Evolutionary conservation across 306 rosid genomes (phyloP).

Genomic region (Acacia melanoxylon): DNA sequence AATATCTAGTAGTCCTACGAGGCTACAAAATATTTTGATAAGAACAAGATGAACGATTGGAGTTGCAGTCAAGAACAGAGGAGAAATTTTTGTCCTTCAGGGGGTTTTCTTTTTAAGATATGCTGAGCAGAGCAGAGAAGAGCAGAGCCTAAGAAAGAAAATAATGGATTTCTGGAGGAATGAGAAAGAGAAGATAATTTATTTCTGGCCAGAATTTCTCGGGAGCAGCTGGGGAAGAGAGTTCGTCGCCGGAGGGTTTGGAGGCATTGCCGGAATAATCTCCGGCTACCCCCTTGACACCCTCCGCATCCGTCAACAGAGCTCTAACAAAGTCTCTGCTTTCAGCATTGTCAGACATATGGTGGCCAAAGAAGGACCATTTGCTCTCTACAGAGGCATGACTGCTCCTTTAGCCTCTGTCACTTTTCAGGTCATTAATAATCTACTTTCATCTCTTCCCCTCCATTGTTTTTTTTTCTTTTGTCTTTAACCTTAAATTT

Average conservation of each 20-base stretch:
- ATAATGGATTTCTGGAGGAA: conserved; percentile 27
- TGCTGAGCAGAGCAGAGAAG: not conserved
- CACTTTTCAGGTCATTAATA: conserved; percentile 68
- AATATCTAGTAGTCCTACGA: not conserved
- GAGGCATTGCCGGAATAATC: conserved; percentile 82
- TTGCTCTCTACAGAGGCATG: conserved; percentile 87
- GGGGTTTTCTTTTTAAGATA: not conserved
- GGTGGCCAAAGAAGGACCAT: conserved; percentile 57
- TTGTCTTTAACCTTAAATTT: not conserved
- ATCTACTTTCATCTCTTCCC: not conserved
- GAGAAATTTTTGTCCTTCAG: not conserved
- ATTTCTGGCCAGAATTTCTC: conserved; percentile 80
- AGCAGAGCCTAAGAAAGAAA: not conserved
- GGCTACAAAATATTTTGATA: not conserved
- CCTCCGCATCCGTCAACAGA: conserved; percentile 61
- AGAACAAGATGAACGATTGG: not conserved
- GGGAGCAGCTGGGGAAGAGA: conserved; percentile 82
- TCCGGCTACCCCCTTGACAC: conserved; percentile 92
- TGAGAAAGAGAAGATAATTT: conserved; percentile 48
- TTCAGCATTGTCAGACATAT: conserved; percentile 52
- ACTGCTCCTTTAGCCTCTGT: conserved; percentile 79
- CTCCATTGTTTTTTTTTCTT: not conserved
- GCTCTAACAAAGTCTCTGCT: conserved; percentile 56
- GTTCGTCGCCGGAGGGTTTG: conserved; percentile 88
- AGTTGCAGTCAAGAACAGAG: not conserved